Evolutionary conservation across 2,329 filamentous ascomycete species (phyloP).

Genomic region (Penicillium rolfsii): DNA sequence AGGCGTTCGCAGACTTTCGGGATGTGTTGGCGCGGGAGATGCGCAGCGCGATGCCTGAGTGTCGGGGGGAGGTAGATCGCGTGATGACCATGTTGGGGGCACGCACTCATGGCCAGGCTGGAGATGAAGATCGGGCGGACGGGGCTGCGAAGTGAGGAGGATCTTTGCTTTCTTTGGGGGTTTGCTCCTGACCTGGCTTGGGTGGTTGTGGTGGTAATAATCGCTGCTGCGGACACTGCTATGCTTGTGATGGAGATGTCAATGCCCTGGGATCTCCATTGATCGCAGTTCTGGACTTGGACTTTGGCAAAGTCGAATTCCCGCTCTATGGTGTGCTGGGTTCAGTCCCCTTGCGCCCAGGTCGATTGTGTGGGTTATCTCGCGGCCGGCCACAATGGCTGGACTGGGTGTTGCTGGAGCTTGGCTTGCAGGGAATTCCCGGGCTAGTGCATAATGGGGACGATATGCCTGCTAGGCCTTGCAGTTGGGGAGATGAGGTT

Average conservation of each 20-base stretch:
- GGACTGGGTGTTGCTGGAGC: not conserved
- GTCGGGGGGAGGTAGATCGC: slow-evolving; percentile 56
- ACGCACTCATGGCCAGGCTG: slow-evolving; percentile 1
- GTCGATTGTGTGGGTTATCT: not conserved
- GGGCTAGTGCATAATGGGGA: not conserved
- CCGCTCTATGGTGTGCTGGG: not conserved
- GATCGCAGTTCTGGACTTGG: not conserved
- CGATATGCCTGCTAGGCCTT: not conserved
- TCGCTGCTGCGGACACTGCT: too few species aligned
- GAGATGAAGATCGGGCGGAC: not conserved
- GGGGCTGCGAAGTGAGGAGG: not conserved
- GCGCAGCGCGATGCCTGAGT: slow-evolving; percentile 60
- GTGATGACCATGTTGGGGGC: slow-evolving; percentile 50
- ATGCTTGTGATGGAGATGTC: not conserved
- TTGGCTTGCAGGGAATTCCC: not conserved
- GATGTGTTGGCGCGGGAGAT: slow-evolving; percentile 63
- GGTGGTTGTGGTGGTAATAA: too few species aligned
- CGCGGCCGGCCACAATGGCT: not conserved
- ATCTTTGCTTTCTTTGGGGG: not conserved
- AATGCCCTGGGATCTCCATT: not conserved
- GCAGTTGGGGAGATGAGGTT: not conserved
- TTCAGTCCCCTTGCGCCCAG: not conserved
- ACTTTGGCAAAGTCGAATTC: not conserved
- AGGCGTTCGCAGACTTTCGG: slow-evolving; percentile 62
- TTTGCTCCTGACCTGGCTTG: not conserved